Percentiles rank a stretch among this genome's conserved stretches.
Conservation (phyloP, 1,139 yeast species). For the Nakaseomyces bracarensis region DNA sequence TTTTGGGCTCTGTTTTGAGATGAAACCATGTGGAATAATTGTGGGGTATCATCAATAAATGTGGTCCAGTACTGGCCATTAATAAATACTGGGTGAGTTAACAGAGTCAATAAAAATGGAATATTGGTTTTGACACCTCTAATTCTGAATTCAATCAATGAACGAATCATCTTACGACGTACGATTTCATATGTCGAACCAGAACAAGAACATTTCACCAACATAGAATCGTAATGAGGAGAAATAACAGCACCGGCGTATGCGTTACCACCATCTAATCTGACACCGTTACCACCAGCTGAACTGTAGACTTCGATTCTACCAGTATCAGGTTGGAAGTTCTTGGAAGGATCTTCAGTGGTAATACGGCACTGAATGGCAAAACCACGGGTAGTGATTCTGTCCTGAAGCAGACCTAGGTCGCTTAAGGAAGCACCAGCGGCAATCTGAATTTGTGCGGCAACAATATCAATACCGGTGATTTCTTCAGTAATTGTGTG, state of each 20-base stretch:
- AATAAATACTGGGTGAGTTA: slow-evolving; percentile 84
- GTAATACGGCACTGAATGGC: slow-evolving; percentile 99
- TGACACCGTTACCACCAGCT: slow-evolving; percentile 98
- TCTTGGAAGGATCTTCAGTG: slow-evolving; percentile 94
- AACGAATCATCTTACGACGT: slow-evolving; percentile 93
- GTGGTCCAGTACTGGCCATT: slow-evolving; percentile 95
- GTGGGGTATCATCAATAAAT: slow-evolving; percentile 95
- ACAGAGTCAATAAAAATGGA: slow-evolving; percentile 86
- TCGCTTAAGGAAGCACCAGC: slow-evolving; percentile 95
- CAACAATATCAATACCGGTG: slow-evolving; percentile 95
- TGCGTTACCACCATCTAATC: slow-evolving; percentile 98
- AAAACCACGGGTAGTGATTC: slow-evolving; percentile 91
- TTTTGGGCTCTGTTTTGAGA: slow-evolving; percentile 97
- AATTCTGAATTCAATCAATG: slow-evolving; percentile 93
- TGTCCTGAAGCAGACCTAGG: slow-evolving; percentile 86
- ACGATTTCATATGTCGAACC: slow-evolving; percentile 97
- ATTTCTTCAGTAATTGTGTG: slow-evolving; percentile 98
- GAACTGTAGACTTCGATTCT: slow-evolving; percentile 96
- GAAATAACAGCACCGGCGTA: slow-evolving; percentile 97
- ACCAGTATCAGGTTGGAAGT: slow-evolving; percentile 98
- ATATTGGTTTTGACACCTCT: slow-evolving; percentile 98
- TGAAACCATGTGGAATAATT: slow-evolving; percentile 85
- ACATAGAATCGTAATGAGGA: slow-evolving; percentile 97
- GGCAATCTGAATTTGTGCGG: slow-evolving; percentile 98
- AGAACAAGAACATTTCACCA: slow-evolving; percentile 93